Conservation (phyloP, 305 asterid genomes). For the Fraxinus platypoda region DNA sequence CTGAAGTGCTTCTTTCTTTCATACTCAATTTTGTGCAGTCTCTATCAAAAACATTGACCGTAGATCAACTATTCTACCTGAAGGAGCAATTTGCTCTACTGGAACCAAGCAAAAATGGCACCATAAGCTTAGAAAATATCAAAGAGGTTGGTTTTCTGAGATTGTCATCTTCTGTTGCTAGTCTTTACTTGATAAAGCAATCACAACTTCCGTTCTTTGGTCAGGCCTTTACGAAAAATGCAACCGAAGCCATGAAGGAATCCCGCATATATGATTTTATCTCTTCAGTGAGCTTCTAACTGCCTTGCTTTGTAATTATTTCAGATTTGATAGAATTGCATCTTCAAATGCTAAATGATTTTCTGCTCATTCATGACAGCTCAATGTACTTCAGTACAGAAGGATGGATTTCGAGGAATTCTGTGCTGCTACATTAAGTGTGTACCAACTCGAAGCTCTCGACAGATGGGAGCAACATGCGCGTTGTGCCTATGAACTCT, state of each 20-base stretch:
- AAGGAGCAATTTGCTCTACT: conserved; percentile 47
- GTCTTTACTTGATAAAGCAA: conserved; percentile 3
- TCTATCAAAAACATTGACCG: conserved; percentile 49
- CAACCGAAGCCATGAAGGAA: conserved; percentile 92
- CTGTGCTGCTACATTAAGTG: conserved; percentile 82
- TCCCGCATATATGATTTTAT: conserved; percentile 79
- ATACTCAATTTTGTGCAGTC: conserved; percentile 32
- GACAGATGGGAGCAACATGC: conserved; percentile 97
- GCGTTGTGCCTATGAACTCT: conserved; percentile 88
- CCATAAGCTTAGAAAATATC: conserved; percentile 42
- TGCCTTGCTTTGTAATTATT: not conserved
- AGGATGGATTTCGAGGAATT: conserved; percentile 98
- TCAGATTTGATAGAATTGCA: not conserved
- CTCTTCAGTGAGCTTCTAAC: conserved; percentile 51
- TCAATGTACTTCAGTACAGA: conserved; percentile 90
- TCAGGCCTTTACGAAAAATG: conserved; percentile 74
- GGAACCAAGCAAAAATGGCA: conserved; percentile 48
- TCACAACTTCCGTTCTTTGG: conserved; percentile 8
- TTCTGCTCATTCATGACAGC: conserved; percentile 39
- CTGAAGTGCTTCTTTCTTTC: not conserved
- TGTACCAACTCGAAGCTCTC: conserved; percentile 85
- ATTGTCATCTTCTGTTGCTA: not conserved
- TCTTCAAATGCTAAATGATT: conserved; percentile 21
- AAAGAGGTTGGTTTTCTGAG: conserved; percentile 46
- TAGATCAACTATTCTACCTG: conserved; percentile 46